These are phyloP conservation scores for Cyclocybe cylindracea DNA, from an alignment of 768 basidiomycete species.

Conservation along the genomic window DNA sequence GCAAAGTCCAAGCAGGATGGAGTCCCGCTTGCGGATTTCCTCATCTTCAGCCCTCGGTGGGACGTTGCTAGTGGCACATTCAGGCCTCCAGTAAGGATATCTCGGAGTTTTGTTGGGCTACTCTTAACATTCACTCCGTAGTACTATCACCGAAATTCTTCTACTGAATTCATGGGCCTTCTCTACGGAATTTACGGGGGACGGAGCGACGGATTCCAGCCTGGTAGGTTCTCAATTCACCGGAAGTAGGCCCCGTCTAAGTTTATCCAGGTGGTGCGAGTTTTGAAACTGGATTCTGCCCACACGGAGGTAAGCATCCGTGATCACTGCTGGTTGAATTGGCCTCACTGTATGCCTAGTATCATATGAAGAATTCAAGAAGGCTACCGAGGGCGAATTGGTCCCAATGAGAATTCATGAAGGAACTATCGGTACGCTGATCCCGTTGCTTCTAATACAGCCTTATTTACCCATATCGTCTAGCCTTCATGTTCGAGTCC, in stretches of 20 bases:
- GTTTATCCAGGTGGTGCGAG: slow-evolving; percentile 45
- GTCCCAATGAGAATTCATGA: slow-evolving; percentile 52
- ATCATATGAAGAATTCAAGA: slow-evolving; percentile 61
- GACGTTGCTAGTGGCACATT: slow-evolving; percentile 61
- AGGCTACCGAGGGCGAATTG: slow-evolving; percentile 54
- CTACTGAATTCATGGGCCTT: slow-evolving; percentile 66
- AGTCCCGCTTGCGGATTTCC: slow-evolving; percentile 61
- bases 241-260: not conserved
- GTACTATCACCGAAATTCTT: slow-evolving; percentile 67
- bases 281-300: slow-evolving; percentile 65
- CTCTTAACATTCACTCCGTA: slow-evolving; percentile 17
- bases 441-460: not conserved
- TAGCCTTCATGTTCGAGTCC: slow-evolving; percentile 67
- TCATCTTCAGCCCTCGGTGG: slow-evolving; percentile 67
- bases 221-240: slow-evolving; percentile 33
- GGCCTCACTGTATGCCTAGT: slow-evolving; percentile 30
- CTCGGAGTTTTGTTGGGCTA: not conserved
- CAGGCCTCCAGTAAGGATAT: slow-evolving; percentile 52
- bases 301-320: slow-evolving; percentile 52
- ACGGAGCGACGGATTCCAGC: slow-evolving; percentile 60
- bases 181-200: slow-evolving; percentile 66
- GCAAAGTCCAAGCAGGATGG: slow-evolving; percentile 61
- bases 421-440: slow-evolving; percentile 48
- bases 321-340: not conserved
- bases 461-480: not conserved